These are phyloP conservation scores for Babesia divergens DNA, from an alignment of 169 alveolate species.

Conservation along the genomic window DNA sequence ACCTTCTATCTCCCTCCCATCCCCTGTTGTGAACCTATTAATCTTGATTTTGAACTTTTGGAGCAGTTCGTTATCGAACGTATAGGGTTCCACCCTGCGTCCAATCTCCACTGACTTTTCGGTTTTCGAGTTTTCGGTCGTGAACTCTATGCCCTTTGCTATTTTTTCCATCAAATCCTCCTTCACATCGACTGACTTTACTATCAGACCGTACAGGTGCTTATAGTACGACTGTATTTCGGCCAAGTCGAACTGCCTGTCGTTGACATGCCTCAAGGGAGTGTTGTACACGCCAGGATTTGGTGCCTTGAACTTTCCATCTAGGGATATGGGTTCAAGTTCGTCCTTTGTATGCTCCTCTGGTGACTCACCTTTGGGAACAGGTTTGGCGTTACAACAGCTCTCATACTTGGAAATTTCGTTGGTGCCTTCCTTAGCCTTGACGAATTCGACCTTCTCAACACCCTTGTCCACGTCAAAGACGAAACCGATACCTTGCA, in stretches of 20 bases:
- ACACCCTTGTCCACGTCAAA: conserved; percentile 6
- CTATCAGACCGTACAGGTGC: conserved; percentile 29
- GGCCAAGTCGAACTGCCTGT: conserved; percentile 33
- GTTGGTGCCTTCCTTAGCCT: neutral
- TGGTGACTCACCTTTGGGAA: neutral
- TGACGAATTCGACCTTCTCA: conserved; percentile 2
- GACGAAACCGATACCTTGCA: conserved; percentile 9
- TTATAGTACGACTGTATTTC: conserved; percentile 37
- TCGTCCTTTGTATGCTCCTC: neutral
- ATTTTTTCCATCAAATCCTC: conserved; percentile 38
- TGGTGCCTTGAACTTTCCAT: neutral
- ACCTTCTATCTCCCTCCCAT: neutral
- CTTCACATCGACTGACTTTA: conserved; percentile 29
- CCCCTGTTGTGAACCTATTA: neutral
- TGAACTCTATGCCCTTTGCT: conserved; percentile 25
- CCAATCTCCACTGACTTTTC: conserved; percentile 27
- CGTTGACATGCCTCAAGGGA: conserved; percentile 15
- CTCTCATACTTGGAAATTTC: neutral
- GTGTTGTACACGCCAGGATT: neutral
- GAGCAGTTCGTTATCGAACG: conserved; percentile 36
- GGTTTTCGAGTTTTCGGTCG: neutral
- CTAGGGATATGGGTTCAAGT: too few relatives aligned
- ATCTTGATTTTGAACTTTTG: conserved; percentile 31
- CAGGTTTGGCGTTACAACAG: neutral
- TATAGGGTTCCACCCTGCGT: conserved; percentile 22